These are phyloP conservation scores for Canna indica DNA, from an alignment of 176 grass and related monocot genomes.

Conservation along the genomic window DNA sequence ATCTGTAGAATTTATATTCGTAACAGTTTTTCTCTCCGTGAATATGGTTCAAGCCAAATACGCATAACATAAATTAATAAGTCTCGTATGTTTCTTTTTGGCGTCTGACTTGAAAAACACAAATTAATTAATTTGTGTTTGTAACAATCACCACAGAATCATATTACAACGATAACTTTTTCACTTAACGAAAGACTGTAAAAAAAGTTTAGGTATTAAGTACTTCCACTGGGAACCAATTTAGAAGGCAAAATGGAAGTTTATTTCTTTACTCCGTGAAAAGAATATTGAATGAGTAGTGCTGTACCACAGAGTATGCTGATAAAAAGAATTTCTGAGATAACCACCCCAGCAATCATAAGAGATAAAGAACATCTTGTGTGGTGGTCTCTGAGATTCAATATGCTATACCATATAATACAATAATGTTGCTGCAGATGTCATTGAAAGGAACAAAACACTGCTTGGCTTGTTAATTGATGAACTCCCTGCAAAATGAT, in stretches of 20 bases:
- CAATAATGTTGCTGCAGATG: constrained; percentile 12
- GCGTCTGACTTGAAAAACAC: no score
- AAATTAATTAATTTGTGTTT: no score
- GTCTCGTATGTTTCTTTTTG: no score
- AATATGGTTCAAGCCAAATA: no score
- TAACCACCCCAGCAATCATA: neutral
- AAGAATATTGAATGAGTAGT: neutral
- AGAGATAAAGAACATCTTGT: neutral
- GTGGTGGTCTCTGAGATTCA: neutral
- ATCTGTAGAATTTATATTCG: no score
- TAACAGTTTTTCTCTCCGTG: no score
- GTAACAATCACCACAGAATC: no score
- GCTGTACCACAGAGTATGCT: no score
- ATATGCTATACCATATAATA: constrained; percentile 19
- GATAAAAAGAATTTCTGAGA: no score
- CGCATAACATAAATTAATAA: no score
- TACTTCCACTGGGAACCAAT: neutral
- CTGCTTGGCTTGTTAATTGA: constrained; percentile 25
- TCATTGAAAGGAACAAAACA: constrained; percentile 17
- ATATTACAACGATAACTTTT: no score
- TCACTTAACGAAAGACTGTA: no score
- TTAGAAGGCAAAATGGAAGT: neutral
- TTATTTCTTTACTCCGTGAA: neutral
- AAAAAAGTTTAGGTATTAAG: neutral
- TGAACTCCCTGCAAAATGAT: constrained; percentile 36